Evolutionary conservation across 352 stramenopile genomes (phyloP).

Genomic region (Globisporangium yorkense): DNA sequence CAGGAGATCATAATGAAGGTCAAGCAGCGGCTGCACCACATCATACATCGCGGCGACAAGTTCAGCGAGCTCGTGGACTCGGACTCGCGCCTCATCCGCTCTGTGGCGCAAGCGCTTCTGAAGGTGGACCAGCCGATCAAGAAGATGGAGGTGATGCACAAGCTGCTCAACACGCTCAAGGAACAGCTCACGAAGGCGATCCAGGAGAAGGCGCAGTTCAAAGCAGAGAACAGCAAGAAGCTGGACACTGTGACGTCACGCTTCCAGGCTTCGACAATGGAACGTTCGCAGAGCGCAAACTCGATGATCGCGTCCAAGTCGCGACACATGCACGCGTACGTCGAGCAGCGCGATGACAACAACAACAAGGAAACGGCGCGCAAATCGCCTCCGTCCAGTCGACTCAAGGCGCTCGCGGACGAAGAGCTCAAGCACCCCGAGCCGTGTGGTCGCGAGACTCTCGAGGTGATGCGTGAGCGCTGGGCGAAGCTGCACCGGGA

Average conservation of each 20-base stretch:
- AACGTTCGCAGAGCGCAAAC: slow-evolving; percentile 66
- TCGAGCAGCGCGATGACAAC: slow-evolving; percentile 27
- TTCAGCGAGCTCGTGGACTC: slow-evolving; percentile 74
- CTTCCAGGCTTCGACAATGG: slow-evolving; percentile 30
- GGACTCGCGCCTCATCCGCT: slow-evolving; percentile 73
- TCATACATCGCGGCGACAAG: slow-evolving; percentile 82
- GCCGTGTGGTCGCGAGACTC: slow-evolving; percentile 74
- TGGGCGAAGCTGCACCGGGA: slow-evolving; percentile 94
- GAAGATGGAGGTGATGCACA: slow-evolving; percentile 89
- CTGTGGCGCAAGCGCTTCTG: slow-evolving; percentile 66
- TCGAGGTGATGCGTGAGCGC: slow-evolving; percentile 85
- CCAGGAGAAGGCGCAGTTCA: slow-evolving; percentile 69
- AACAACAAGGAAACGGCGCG: slow-evolving; percentile 26
- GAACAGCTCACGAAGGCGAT: slow-evolving; percentile 79
- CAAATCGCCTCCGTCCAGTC: neutral
- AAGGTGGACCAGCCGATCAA: slow-evolving; percentile 92
- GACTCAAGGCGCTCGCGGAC: slow-evolving; percentile 20
- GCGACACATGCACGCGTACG: slow-evolving; percentile 58
- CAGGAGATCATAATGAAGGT: slow-evolving; percentile 89
- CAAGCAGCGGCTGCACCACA: slow-evolving; percentile 83
- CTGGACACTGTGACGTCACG: slow-evolving; percentile 28
- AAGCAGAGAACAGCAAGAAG: slow-evolving; percentile 40
- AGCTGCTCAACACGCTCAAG: slow-evolving; percentile 93
- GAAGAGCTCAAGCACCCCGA: slow-evolving; percentile 72
- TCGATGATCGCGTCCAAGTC: slow-evolving; percentile 29